A percentile compares a stretch with the other conserved stretches of the same genome.
Evolutionary conservation across 352 stramenopile species (phyloP).

Genomic region (Albugo candida): DNA sequence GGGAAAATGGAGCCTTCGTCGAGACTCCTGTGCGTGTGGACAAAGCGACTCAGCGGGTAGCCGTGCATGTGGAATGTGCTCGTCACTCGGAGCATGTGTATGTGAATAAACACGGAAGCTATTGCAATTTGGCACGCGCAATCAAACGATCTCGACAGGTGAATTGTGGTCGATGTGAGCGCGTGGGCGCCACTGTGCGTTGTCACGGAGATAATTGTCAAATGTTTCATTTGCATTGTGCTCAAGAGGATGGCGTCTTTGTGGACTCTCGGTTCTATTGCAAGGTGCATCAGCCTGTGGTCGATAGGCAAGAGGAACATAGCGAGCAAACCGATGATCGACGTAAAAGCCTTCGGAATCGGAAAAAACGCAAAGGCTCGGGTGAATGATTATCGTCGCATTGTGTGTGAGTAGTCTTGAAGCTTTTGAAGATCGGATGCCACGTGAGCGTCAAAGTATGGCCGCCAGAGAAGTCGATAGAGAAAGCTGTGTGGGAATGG

Average conservation of each 20-base stretch:
- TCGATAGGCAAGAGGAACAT: no score
- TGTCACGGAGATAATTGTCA: slow-evolving; percentile 61
- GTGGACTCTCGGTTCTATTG: slow-evolving; percentile 61
- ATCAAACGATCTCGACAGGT: slow-evolving; percentile 64
- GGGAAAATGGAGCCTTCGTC: slow-evolving; percentile 40
- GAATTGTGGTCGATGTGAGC: slow-evolving; percentile 45
- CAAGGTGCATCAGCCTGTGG: slow-evolving; percentile 5
- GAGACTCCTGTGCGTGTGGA: slow-evolving; percentile 58
- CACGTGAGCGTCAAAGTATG: no score
- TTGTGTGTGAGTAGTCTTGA: no score
- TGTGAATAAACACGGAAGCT: slow-evolving; percentile 58
- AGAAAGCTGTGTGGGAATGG: no score
- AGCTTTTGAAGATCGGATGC: no score
- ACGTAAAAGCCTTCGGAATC: no score
- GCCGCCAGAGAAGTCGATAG: no score
- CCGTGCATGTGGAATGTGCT: slow-evolving; percentile 68
- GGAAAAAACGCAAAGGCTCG: no score
- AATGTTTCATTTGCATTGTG: slow-evolving; percentile 67
- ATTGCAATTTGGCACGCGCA: slow-evolving; percentile 54
- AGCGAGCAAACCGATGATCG: no score
- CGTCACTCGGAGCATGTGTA: slow-evolving; percentile 67
- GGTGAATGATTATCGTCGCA: no score
- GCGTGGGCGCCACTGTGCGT: slow-evolving; percentile 44
- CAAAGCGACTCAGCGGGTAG: slow-evolving; percentile 39
- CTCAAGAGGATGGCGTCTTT: slow-evolving; percentile 48